Conservation (phyloP, 495 filamentous ascomycete genomes). For the Trichoderma gamsii region DNA sequence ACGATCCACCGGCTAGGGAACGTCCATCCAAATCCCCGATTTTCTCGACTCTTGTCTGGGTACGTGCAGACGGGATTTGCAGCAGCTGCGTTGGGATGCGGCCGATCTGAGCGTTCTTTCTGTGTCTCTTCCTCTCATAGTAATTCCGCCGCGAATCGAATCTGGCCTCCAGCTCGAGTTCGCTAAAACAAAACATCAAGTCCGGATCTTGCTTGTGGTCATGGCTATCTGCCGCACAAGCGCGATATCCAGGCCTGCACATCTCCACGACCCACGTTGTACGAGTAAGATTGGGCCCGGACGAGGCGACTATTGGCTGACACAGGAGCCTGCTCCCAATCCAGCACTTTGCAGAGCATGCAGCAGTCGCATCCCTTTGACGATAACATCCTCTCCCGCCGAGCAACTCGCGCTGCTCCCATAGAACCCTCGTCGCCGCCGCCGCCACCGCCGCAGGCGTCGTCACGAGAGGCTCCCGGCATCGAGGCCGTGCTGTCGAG, state of each 20-base stretch:
- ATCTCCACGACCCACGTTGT: slow-evolving; percentile 9
- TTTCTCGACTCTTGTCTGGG: neutral
- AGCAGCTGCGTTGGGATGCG: neutral
- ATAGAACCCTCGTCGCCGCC: neutral
- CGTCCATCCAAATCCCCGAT: slow-evolving; percentile 11
- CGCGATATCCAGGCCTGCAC: slow-evolving; percentile 1
- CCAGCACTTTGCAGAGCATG: neutral
- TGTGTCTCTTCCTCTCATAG: neutral
- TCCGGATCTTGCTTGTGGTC: neutral
- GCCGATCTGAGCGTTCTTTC: neutral
- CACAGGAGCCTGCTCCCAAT: neutral
- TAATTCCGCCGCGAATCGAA: neutral
- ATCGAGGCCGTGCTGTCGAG: neutral
- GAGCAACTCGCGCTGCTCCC: neutral
- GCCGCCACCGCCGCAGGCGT: neutral
- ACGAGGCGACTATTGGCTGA: neutral
- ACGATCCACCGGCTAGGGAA: neutral
- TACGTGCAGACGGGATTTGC: too few relatives aligned
- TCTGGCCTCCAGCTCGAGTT: neutral
- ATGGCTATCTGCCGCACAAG: neutral
- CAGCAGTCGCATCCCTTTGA: slow-evolving; percentile 3
- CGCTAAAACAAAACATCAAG: neutral
- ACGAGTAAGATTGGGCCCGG: slow-evolving; percentile 8
- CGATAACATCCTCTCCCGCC: neutral
- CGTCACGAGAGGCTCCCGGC: neutral